Conservation (phyloP, 2,329 filamentous ascomycete species). For the Xylariaceae sp. region DNA sequence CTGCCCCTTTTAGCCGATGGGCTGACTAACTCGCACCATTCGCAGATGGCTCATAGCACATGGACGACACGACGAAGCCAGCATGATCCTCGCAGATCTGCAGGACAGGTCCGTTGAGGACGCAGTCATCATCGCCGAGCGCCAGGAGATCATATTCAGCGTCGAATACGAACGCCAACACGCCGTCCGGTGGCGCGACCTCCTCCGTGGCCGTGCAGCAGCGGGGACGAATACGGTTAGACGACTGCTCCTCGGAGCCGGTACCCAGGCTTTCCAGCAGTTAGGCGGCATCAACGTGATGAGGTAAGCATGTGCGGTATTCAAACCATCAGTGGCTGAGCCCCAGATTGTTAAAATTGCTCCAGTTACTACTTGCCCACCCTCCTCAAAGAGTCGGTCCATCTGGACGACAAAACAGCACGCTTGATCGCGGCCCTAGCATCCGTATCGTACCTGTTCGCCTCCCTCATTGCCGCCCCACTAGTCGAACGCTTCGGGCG, state of each 20-base stretch:
- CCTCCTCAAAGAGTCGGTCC: slow-evolving; percentile 46
- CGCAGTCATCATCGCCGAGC: slow-evolving; percentile 20
- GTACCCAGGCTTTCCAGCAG: slow-evolving; percentile 26
- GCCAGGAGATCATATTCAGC: slow-evolving; percentile 24
- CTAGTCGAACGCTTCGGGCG: slow-evolving; percentile 28
- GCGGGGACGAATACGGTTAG: slow-evolving; percentile 24
- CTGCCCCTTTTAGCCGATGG: too few species aligned
- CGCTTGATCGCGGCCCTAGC: slow-evolving; percentile 47
- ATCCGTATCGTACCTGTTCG: slow-evolving; percentile 24
- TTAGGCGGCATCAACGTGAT: slow-evolving; percentile 15
- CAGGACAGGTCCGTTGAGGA: slow-evolving; percentile 24
- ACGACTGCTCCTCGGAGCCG: slow-evolving; percentile 22
- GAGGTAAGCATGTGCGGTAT: slow-evolving; percentile 9
- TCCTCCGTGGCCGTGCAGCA: slow-evolving; percentile 19
- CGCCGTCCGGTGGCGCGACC: slow-evolving; percentile 23
- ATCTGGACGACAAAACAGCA: slow-evolving; percentile 42
- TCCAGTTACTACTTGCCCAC: slow-evolving; percentile 35
- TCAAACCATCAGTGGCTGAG: background rate
- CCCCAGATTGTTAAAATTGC: background rate
- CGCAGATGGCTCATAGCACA: slow-evolving; percentile 27
- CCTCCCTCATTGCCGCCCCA: slow-evolving; percentile 24
- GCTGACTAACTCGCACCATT: slow-evolving; percentile 2
- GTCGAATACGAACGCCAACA: slow-evolving; percentile 26
- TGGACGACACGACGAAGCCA: slow-evolving; percentile 25
- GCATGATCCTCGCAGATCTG: slow-evolving; percentile 23